phyloP scores from a whole-genome alignment of 495 filamentous ascomycete genomes.

The Annulohypoxylon bovei region DNA sequence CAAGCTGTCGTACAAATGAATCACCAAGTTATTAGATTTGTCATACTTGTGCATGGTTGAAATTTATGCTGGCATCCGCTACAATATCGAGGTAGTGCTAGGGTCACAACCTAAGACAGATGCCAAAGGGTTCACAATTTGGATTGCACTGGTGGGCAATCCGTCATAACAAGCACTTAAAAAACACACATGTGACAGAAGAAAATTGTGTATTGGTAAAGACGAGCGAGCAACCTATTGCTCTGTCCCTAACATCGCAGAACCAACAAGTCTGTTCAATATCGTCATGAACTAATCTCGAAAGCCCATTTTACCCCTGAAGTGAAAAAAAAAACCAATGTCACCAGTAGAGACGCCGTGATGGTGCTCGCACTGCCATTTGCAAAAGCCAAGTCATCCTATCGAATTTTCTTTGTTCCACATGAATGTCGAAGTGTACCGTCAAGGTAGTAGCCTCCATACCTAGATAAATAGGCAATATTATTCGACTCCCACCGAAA shows the following conservation, averaged over 20 bases:
- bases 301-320: conserved; percentile 20
- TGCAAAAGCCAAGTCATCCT: neutral
- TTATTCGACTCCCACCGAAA: conserved; percentile 20
- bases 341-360: conserved; percentile 6
- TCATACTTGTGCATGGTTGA: neutral
- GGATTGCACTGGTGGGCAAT: neutral
- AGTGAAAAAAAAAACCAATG: conserved; percentile 25
- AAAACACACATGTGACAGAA: conserved; percentile 11
- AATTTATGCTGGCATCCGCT: neutral
- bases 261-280: conserved; percentile 22
- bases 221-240: conserved; percentile 26
- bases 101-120: neutral
- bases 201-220: conserved; percentile 29
- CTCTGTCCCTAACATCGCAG: conserved; percentile 24
- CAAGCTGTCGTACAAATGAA: neutral
- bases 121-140: neutral
- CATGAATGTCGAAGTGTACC: conserved; percentile 13
- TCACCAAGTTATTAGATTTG: neutral
- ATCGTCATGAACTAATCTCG: conserved; percentile 27
- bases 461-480: conserved; percentile 5
- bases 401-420: neutral
- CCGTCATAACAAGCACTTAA: neutral
- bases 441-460: conserved; percentile 17
- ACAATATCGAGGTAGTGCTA: neutral
- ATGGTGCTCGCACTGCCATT: conserved; percentile 10